Base-by-base conservation (phyloP, 306 rosid genomes). In the Quercus ilex region DNA sequence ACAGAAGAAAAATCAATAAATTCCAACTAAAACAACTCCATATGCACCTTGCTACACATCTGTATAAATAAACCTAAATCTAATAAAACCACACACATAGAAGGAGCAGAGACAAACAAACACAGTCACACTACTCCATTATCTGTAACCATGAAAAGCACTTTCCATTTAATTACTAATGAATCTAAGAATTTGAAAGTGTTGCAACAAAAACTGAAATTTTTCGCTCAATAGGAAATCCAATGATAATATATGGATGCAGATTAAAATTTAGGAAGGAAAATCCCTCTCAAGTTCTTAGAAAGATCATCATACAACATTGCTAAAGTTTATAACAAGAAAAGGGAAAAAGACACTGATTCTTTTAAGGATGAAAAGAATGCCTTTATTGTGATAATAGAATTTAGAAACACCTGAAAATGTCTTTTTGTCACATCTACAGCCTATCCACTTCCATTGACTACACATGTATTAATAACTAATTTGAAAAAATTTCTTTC, bases 1-100 rank as follows among this genome's bases (percentile, higher is more conserved):
- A 79, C 69, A 77, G 76, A 26, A 49, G 67, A 49, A 87, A 80
- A 31, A 51, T 23, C 75, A 55, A 72, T 62, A 84, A 70, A 79
- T 6, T 17, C 30, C 83, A 64, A 38, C 77, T 72, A 71, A 49
- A 79, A 71, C 46, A 81, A 55, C 59, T 80, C 52, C 35, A 77
- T 7, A 65, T 49, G 25, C 43, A 65, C 25, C 60, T 30, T 21
- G 67, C 71, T 70, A 56, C 49, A 65, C 56, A 71, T 70, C 57
- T 30, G 68, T 76, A 52, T 51, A 55, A 71, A 43, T 0, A 73
- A 60, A 43, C 70, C 53, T 41, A n/a, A 71, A 71, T 15, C 43
- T 8, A 49, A 65, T 21, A 15, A 28, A 46, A 30, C 20, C 64
- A 46, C 33, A 13, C 12, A 6, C 28, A n/a, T 28, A 55, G 65